phyloP scores from a whole-genome alignment of 208 protist genomes.

The Acanthamoeba healyi region DNA sequence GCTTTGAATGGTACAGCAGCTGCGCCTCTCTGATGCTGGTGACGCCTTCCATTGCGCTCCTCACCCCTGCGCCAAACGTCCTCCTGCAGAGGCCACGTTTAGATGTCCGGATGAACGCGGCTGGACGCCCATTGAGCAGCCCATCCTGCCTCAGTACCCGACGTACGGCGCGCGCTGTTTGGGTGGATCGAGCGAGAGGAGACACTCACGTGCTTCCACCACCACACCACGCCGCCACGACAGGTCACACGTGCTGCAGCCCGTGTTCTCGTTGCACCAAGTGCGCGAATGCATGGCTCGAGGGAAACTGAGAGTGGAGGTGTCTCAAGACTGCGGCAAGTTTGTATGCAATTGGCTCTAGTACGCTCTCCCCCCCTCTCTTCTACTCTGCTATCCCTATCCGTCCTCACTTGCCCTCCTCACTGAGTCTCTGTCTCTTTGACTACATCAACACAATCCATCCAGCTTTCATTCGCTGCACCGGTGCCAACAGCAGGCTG shows the following conservation, averaged over 20 bases:
- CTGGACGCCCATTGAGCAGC: background rate
- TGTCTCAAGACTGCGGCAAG: slow-evolving; percentile 23
- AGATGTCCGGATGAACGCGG: slow-evolving; percentile 4
- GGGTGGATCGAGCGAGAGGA: too few species aligned
- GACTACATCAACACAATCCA: too few species aligned
- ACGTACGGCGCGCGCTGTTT: too few species aligned
- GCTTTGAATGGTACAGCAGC: background rate
- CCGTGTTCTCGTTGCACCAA: background rate
- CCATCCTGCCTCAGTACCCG: background rate
- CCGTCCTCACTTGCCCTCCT: background rate
- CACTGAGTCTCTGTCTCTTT: background rate
- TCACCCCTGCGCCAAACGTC: too few species aligned
- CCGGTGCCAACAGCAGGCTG: background rate
- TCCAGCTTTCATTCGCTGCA: background rate
- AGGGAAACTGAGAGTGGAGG: background rate
- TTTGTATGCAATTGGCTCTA: slow-evolving; percentile 38
- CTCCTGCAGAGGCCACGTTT: slow-evolving; percentile 27
- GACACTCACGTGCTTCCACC: too few species aligned
- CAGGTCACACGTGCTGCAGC: background rate
- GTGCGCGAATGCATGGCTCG: background rate
- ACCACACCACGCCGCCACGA: too few species aligned
- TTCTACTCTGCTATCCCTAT: background rate
- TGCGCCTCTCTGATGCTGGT: background rate
- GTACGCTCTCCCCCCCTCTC: background rate
- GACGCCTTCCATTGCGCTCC: background rate